phyloP scores from a whole-genome alignment of 768 basidiomycete species.

The Phanerodontia chrysosporium region DNA sequence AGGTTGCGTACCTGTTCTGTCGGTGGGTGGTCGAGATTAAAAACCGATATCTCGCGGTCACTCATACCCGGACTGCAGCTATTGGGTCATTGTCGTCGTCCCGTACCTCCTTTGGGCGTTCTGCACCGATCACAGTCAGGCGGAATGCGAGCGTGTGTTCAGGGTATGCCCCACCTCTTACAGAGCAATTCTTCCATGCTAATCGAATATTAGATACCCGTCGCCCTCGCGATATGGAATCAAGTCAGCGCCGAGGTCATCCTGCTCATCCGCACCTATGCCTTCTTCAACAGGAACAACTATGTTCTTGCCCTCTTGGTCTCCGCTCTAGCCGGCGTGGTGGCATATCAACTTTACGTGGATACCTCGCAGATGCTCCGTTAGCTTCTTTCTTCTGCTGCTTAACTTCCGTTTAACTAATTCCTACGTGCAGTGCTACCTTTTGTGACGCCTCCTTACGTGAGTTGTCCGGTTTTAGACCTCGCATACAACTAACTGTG shows the following conservation, averaged over 20 bases:
- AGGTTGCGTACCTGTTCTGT: constrained; percentile 80
- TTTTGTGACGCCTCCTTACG: constrained; percentile 60
- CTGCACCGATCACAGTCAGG: constrained; percentile 60
- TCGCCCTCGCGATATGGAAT: constrained; percentile 82
- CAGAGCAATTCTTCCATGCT: constrained; percentile 1
- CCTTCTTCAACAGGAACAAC: constrained; percentile 77
- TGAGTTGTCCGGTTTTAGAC: constrained; percentile 26
- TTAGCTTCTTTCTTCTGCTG: constrained; percentile 31
- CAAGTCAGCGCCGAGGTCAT: constrained; percentile 82
- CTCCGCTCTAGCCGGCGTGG: constrained; percentile 64
- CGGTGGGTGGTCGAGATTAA: constrained; percentile 44
- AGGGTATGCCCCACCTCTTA: constrained; percentile 37
- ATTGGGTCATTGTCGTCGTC: constrained; percentile 79
- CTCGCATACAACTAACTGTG: not conserved
- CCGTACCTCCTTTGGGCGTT: constrained; percentile 78
- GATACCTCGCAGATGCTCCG: constrained; percentile 75
- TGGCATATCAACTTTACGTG: constrained; percentile 80
- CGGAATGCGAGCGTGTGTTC: constrained; percentile 67
- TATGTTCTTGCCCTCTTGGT: constrained; percentile 63
- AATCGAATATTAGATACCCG: constrained; percentile 52
- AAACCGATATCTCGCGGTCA: not conserved
- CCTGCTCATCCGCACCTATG: constrained; percentile 79
- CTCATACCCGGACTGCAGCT: constrained; percentile 36
- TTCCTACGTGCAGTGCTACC: constrained; percentile 45
- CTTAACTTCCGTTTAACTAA: not conserved